Evolutionary conservation across 345 rosid species (phyloP).

Genomic region (Lepidium africanum): DNA sequence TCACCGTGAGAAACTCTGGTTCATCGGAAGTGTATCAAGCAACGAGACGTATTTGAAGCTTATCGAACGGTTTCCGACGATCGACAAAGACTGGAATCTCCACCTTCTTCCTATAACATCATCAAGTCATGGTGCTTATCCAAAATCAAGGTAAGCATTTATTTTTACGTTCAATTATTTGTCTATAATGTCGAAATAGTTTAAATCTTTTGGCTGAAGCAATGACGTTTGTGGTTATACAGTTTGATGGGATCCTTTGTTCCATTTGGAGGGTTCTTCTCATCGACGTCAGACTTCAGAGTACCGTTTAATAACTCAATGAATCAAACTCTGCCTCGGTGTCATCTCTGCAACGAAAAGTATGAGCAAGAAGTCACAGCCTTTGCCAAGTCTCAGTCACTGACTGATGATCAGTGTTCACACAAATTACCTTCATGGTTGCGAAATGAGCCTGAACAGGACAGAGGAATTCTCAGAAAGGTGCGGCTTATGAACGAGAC

Average conservation of each 20-base stretch:
- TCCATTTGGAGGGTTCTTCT: slow-evolving; percentile 69
- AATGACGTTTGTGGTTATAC: slow-evolving; percentile 30
- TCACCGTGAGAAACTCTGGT: slow-evolving; percentile 40
- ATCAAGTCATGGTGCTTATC: slow-evolving; percentile 28
- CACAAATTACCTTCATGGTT: slow-evolving; percentile 48
- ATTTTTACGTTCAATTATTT: not conserved
- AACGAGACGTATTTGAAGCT: slow-evolving; percentile 46
- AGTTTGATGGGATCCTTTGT: slow-evolving; percentile 75
- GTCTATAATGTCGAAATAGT: not conserved
- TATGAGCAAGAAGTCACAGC: slow-evolving; percentile 51
- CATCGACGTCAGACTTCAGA: slow-evolving; percentile 42
- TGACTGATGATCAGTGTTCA: slow-evolving; percentile 31
- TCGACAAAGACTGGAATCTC: slow-evolving; percentile 60
- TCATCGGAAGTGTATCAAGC: slow-evolving; percentile 40
- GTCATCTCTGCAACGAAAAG: slow-evolving; percentile 53
- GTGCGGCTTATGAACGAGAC: slow-evolving; percentile 30
- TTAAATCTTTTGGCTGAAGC: not conserved
- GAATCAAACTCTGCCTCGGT: slow-evolving; percentile 31
- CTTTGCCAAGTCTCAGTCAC: slow-evolving; percentile 29
- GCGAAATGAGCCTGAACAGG: slow-evolving; percentile 29
- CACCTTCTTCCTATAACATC: slow-evolving; percentile 50
- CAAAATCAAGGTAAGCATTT: slow-evolving; percentile 47
- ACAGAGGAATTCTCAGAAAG: slow-evolving; percentile 33
- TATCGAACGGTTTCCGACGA: slow-evolving; percentile 35
- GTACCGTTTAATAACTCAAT: slow-evolving; percentile 26